Base-by-base conservation (phyloP, 331 rosid species). In the Prunus yedoensis region DNA sequence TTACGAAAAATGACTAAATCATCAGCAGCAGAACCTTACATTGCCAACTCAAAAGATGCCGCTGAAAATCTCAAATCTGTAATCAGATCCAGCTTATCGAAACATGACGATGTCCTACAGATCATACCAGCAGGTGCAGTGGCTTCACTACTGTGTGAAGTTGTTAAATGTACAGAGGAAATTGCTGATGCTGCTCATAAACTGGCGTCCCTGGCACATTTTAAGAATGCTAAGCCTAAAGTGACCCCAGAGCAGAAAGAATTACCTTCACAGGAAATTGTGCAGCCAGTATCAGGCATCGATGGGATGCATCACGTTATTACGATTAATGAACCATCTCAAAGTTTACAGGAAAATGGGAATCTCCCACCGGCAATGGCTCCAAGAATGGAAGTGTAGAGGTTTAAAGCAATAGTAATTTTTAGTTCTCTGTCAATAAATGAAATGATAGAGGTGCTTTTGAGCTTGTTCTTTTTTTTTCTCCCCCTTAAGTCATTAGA, bases 51-150 rank as follows among this genome's bases (percentile, higher is more conserved):
- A 5, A 93, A 85, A 77, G 70, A 78, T 11, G 90, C 92, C 0
- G 74, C 77, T 8, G 85, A 80, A 60, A 83, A 74, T 41, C 97
- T 93, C 5, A 88, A 88, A 56, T 58, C 86, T 53, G 50, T 88
- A 59, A 88, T 91, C 21, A 83, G 74, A 76, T 84, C 93, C 43
- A 67, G 81, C 62, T n/a, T 68, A 4, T 77, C 85, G 80, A 80
- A 88, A 70, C 79, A 89, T 27, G 61, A 69, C 7, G 83, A 88
- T 16, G 78, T 84, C 38, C 72, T 87, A 2, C 76, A 84, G 23
- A 60, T 91, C 3, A 72, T 88, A 15, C 89, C 89, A 43, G 83
- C 54, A 12, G 91, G 78, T n/a, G 83, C 91, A n/a, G 86, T 83
- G 53, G 96, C 92, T 47, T 88, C 92, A 8, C 57, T 84, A 11